phyloP scores from a whole-genome alignment of 2,329 filamentous ascomycete genomes.

The Polytolypa hystricis region DNA sequence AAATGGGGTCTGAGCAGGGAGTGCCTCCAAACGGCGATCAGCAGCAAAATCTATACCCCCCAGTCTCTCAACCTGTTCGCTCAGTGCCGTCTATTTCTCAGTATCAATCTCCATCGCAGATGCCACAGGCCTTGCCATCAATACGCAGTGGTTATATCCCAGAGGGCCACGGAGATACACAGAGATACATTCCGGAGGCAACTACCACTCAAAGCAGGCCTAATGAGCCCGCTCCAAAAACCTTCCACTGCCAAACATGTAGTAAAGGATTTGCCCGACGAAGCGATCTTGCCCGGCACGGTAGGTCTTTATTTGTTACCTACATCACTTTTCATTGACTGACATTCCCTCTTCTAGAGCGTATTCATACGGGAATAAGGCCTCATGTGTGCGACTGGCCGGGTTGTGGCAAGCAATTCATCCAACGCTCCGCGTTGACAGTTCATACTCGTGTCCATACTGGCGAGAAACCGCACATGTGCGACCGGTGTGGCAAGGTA shows the following conservation, averaged over 20 bases:
- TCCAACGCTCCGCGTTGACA: constrained; percentile 88
- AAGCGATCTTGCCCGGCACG: constrained; percentile 88
- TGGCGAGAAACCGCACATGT: constrained; percentile 96
- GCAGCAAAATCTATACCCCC: constrained; percentile 46
- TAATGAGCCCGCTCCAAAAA: constrained; percentile 50
- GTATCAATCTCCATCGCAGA: constrained; percentile 43
- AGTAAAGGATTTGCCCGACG: constrained; percentile 83
- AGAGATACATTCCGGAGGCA: constrained; percentile 31
- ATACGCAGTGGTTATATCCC: constrained; percentile 46
- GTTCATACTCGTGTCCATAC: constrained; percentile 94
- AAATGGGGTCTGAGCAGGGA: constrained; percentile 49
- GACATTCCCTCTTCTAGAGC: constrained; percentile 47
- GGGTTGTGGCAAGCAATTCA: constrained; percentile 89
- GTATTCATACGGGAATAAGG: constrained; percentile 83
- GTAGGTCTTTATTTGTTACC: constrained; percentile 43
- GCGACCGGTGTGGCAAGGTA: constrained; percentile 93
- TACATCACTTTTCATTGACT: constrained; percentile 2
- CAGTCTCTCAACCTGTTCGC: constrained; percentile 42
- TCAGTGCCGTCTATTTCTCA: constrained; percentile 41
- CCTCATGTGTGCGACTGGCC: constrained; percentile 88
- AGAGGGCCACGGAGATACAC: constrained; percentile 27
- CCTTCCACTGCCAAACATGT: constrained; percentile 83
- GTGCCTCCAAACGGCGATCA: constrained; percentile 46
- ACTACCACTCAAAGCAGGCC: constrained; percentile 32
- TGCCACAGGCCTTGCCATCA: constrained; percentile 42